Conservation (phyloP, 192 early-diverging fungal genomes). For the Umbelopsis isabellina region DNA sequence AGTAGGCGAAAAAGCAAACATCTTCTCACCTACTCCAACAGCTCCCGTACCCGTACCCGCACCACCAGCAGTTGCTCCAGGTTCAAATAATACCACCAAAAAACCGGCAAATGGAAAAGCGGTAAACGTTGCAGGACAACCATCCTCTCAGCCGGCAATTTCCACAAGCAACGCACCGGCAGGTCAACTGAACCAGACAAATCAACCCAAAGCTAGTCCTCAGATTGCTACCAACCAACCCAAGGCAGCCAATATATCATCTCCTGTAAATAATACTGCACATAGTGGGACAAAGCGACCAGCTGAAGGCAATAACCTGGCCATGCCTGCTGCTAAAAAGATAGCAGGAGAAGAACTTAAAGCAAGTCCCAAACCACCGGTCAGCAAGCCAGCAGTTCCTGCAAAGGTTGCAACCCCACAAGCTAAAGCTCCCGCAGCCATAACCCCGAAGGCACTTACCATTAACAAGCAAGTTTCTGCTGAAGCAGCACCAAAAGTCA, state of each 20-base stretch:
- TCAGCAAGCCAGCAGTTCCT: neutral
- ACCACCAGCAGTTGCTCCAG: neutral
- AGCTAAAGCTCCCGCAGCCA: neutral
- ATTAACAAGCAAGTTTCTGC: too few species aligned
- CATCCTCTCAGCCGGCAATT: too few species aligned
- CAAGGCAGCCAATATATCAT: neutral
- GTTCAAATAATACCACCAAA: neutral
- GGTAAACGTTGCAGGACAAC: too few species aligned
- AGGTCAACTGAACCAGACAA: neutral
- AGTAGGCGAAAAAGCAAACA: neutral
- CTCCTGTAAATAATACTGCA: conserved; percentile 5
- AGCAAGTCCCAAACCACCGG: neutral
- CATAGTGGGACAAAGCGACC: conserved; percentile 7
- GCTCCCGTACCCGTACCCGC: neutral
- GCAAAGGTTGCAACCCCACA: neutral
- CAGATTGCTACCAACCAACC: too few species aligned
- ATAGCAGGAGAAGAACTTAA: neutral
- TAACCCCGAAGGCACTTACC: neutral
- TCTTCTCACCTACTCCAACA: neutral
- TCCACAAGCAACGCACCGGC: neutral
- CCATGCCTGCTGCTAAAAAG: neutral
- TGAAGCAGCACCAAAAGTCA: too few species aligned
- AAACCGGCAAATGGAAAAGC: neutral
- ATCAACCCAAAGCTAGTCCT: neutral
- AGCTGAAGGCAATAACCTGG: neutral